phyloP scores from a whole-genome alignment of 352 stramenopile species.

The Pythium aristosporum region DNA sequence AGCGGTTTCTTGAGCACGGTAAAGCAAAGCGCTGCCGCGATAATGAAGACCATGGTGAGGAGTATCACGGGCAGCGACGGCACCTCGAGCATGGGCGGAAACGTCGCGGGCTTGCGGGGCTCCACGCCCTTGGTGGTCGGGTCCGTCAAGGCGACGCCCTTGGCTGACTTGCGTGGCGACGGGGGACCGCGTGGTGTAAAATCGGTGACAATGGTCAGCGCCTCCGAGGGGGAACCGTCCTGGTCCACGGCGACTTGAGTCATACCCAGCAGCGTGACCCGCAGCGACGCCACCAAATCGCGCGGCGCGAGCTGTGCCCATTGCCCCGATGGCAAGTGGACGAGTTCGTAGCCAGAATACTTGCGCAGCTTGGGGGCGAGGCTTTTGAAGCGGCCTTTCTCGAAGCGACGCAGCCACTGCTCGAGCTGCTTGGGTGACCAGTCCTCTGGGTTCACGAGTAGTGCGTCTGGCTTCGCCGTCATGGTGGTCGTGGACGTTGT shows the following conservation, averaged over 20 bases:
- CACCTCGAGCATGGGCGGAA: constrained; percentile 79
- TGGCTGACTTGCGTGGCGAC: constrained; percentile 26
- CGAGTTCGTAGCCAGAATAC: constrained; percentile 63
- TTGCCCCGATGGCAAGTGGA: constrained; percentile 52
- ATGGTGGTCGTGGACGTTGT: constrained; percentile 5
- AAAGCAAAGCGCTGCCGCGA: constrained; percentile 64
- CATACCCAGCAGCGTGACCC: constrained; percentile 84
- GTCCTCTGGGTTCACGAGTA: constrained; percentile 73
- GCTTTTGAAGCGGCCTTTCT: constrained; percentile 64
- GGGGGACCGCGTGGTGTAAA: constrained; percentile 41
- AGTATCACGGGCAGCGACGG: constrained; percentile 61
- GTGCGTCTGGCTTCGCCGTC: constrained; percentile 38
- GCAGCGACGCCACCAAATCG: constrained; percentile 66
- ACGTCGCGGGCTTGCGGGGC: constrained; percentile 46
- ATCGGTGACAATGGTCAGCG: constrained; percentile 65
- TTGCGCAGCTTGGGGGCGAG: constrained; percentile 55
- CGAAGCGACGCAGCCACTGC: constrained; percentile 29
- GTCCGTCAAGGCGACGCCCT: constrained; percentile 11
- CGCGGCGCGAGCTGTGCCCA: constrained; percentile 57
- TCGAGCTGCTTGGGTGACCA: constrained; percentile 69
- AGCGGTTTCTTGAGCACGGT: constrained; percentile 66
- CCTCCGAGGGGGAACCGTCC: constrained; percentile 32
- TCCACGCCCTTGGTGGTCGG: constrained; percentile 3
- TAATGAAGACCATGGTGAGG: constrained; percentile 44
- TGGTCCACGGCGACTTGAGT: constrained; percentile 56